phyloP scores from a whole-genome alignment of 2,329 filamentous ascomycete genomes.

The Cladosporium sp. region DNA sequence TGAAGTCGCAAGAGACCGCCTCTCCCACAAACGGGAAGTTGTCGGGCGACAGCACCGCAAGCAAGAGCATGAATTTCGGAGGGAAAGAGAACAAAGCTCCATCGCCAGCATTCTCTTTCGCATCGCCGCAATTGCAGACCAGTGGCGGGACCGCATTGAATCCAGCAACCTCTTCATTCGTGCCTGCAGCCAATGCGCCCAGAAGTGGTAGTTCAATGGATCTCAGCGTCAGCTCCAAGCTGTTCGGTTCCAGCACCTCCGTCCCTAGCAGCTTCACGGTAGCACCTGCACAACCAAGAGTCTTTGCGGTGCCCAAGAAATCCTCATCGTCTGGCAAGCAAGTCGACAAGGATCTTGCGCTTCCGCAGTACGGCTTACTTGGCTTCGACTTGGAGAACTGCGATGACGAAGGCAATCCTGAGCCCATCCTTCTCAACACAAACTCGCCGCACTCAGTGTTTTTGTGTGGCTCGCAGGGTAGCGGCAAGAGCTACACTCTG shows the following conservation, averaged over 20 bases:
- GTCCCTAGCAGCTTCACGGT: neutral
- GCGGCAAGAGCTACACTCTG: constrained; percentile 59
- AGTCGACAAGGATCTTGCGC: neutral
- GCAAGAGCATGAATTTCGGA: neutral
- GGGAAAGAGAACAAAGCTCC: neutral
- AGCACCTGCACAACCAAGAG: neutral
- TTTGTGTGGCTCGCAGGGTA: constrained; percentile 61
- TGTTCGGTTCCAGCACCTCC: neutral
- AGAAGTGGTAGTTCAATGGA: too few relatives aligned
- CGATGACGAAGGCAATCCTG: constrained; percentile 6
- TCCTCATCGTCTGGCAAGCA: neutral
- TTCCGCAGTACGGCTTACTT: constrained; percentile 26
- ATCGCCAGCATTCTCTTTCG: neutral
- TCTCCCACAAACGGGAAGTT: neutral
- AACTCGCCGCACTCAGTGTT: constrained; percentile 56
- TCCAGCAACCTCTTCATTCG: too few relatives aligned
- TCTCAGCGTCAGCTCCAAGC: neutral
- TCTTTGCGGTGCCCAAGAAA: neutral
- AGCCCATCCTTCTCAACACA: constrained; percentile 48
- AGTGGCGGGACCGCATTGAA: too few relatives aligned
- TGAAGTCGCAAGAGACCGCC: neutral
- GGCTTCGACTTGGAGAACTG: constrained; percentile 21
- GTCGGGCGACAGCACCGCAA: neutral
- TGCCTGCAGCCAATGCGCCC: too few relatives aligned
- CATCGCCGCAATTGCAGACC: neutral